Evolutionary conservation across 208 protist species (phyloP).

Genomic region (Trypanosoma mega): DNA sequence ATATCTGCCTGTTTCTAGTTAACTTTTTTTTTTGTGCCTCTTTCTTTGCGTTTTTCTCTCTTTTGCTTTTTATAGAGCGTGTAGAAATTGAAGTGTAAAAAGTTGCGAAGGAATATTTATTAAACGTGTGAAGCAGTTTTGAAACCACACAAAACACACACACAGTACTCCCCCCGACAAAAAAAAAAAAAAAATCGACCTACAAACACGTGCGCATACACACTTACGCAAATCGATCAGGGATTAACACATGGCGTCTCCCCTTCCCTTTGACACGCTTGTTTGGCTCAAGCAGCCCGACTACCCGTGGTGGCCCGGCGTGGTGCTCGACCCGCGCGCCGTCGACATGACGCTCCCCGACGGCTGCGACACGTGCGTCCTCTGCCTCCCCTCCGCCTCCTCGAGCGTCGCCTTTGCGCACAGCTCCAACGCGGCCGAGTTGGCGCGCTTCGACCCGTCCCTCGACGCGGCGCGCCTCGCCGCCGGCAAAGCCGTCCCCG

Average conservation of each 20-base stretch:
- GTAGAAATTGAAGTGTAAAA: no score
- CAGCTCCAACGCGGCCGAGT: slow-evolving; percentile 34
- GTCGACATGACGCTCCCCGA: slow-evolving; percentile 34
- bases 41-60: no score
- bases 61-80: no score
- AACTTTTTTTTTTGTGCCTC: no score
- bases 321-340: slow-evolving; percentile 50
- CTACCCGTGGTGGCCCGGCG: slow-evolving; percentile 85
- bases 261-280: slow-evolving; percentile 40
- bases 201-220: no score
- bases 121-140: no score
- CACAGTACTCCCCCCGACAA: no score
- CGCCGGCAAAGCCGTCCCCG: slow-evolving; percentile 30
- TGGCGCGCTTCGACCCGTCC: slow-evolving; percentile 28
- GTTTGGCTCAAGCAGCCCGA: slow-evolving; percentile 81
- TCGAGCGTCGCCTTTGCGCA: slow-evolving; percentile 57
- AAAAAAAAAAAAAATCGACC: no score
- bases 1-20: no score
- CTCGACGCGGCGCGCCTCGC: slow-evolving; percentile 40
- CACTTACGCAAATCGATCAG: slow-evolving; percentile 8
- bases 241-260: slow-evolving; percentile 9
- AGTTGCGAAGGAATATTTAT: no score
- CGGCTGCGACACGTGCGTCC: slow-evolving; percentile 52
- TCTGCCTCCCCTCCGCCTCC: slow-evolving; percentile 56
- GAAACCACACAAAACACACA: no score